Base-by-base conservation (phyloP, 345 rosid genomes). In the Eucalyptus lansdowneana region DNA sequence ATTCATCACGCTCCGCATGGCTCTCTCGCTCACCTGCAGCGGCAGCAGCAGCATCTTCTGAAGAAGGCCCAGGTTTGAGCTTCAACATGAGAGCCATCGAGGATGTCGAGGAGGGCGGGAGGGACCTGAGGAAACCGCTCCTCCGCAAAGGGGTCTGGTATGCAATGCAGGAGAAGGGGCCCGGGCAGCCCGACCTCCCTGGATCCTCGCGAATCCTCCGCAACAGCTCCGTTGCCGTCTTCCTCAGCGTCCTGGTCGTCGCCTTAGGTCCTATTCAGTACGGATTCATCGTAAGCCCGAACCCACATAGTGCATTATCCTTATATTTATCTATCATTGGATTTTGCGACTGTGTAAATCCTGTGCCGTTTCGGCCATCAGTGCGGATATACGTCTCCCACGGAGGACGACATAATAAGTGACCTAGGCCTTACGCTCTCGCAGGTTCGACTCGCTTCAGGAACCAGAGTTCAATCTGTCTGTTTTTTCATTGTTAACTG, bases 311-410 rank as follows among this genome's bases (percentile, higher is more conserved):
- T 86, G 56, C 19, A 3, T 45, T 7, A 3, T 86, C 56, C 53
- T 24, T 85, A 15, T 45, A 81, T 81, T 14, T 21, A 21, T 47
- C 86, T 81, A 25, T 83, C n/a, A n/a, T 15, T 45, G 87, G 31
- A 45, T 83, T 45, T 42, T 7, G 6, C 14, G 31, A 22, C 25
- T 47, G 29, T 37, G 83, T 86, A 54, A 56, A 49, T 47, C 14
- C 40, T 42, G 87, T 34, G 24, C n/a, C 19, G 14, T 53, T 14
- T 80, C 19, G 21, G 21, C 31, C 65, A 34, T 22, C 90, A 96
- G 97, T 93, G 92, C 50, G 98, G 96, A 80, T 96, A 94, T 88
- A 95, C 98, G 11, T 95, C 96, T 76, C 98, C 98, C n/a, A 94
- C 97, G 27, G 95, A 96, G 91, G 86, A 90, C 37, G 88, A 90